Base-by-base conservation (phyloP, 257 asterid genomes). In the Solanum chmielewskii region DNA sequence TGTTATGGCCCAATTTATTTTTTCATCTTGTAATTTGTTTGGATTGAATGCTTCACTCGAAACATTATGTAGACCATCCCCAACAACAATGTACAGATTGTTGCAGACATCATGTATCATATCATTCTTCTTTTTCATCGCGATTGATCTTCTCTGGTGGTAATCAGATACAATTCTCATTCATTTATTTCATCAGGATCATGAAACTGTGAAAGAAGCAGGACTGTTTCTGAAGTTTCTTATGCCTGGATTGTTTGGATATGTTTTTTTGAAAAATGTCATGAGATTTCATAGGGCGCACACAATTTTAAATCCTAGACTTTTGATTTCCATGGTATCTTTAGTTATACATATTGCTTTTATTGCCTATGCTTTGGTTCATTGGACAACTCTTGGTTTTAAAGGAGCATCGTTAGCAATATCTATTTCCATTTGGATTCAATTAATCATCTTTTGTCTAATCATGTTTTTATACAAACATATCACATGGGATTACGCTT, bases 1-100 rank as follows among this genome's bases (percentile, higher is more conserved):
- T 71, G 15, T 33, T 35, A 25, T 35, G 45, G 45, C 78, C 44
- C 23, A 71, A 71, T 71, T 33, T 71, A 71, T 9, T 71, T 71
- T 62, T 71, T 33, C 9, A 18, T 71, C 45, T 16, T 71, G 88
- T 70, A 83, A 41, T 71, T 37, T 62, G 78, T 87, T 94, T 39
- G 99, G 99, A 31, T 86, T 92, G 69, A 94, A 96, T 70, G 93
- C 98, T 75, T 95, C 96, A 25, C 93, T 96, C 9, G 99, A 94
- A 92, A 93, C 95, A 21, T 86, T 96, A 69, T 96, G 99, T 13
- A 95, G 99, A 33, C 97, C 94, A 92, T 95, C 96, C 12, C 91
- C 84, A 83, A 44, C 23, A 52, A 52, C 62, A 37, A 84, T n/a
- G 13, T 60, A 60, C 68, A 60, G 8, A 1, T 14, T 49, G 60